Evolutionary conservation across 805 yeast genomes (phyloP).

Genomic region (Sporopachydermia lactativora): DNA sequence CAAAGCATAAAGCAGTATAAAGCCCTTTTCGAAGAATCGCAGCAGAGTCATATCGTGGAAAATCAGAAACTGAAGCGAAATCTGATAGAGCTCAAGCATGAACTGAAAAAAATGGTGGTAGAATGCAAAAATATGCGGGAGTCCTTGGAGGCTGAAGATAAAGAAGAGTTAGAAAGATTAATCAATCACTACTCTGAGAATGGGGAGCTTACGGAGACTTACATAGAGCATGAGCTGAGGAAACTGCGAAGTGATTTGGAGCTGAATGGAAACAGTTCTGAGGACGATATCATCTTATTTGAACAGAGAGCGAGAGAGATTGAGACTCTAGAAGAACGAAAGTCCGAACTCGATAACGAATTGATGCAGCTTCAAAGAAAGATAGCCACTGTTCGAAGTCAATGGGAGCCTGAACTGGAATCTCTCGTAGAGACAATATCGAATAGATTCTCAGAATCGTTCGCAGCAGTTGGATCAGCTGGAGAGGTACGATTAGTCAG

Average conservation of each 20-base stretch:
- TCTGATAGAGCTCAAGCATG: constrained; percentile 11
- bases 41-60: constrained; percentile 5
- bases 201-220: constrained; percentile 22
- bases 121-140: constrained; percentile 19
- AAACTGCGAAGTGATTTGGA: constrained; percentile 28
- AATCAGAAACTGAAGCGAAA: constrained; percentile 8
- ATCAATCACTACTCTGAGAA: constrained; percentile 20
- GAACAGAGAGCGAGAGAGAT: constrained; percentile 27
- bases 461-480: constrained; percentile 66
- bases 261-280: constrained; percentile 15
- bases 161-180: constrained; percentile 9
- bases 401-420: constrained; percentile 54
- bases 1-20: not conserved
- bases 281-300: constrained; percentile 16
- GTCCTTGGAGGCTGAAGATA: constrained; percentile 30
- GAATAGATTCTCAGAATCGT: constrained; percentile 46
- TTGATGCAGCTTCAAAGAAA: constrained; percentile 19
- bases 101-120: not conserved
- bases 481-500: constrained; percentile 60
- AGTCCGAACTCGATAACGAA: constrained; percentile 24
- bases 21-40: constrained; percentile 14
- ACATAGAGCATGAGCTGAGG: constrained; percentile 24
- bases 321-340: constrained; percentile 20
- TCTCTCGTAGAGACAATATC: constrained; percentile 43
- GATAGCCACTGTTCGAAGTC: constrained; percentile 24